phyloP scores from a whole-genome alignment of 257 asterid species.

The Apocynum venetum region DNA sequence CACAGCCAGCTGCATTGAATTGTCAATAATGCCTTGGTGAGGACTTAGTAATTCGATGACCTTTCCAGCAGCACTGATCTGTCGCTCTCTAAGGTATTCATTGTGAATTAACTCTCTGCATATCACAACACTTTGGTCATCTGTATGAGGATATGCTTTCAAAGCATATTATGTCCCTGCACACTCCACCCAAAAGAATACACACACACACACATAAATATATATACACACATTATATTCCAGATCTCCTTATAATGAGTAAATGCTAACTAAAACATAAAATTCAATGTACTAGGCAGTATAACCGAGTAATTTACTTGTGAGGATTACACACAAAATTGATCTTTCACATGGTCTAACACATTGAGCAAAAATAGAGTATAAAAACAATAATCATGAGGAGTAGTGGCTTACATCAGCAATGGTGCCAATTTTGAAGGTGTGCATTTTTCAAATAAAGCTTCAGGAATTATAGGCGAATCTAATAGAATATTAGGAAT shows the following conservation, averaged over 20 bases:
- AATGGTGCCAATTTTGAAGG: slow-evolving; percentile 59
- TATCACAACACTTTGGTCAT: slow-evolving; percentile 7
- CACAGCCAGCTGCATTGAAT: slow-evolving; percentile 16
- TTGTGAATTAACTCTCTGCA: slow-evolving; percentile 55
- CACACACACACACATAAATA: too few species aligned
- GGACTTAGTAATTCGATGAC: slow-evolving; percentile 52
- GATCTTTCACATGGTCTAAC: not conserved
- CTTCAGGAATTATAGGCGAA: slow-evolving; percentile 78
- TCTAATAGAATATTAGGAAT: slow-evolving; percentile 81
- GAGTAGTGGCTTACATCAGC: slow-evolving; percentile 45
- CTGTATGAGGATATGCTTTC: not conserved
- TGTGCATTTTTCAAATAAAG: slow-evolving; percentile 71
- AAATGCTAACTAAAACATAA: too few species aligned
- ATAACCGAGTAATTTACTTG: not conserved
- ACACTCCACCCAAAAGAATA: too few species aligned
- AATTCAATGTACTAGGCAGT: not conserved
- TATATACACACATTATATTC: too few species aligned
- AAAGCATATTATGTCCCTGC: too few species aligned
- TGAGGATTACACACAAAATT: not conserved
- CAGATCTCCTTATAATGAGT: too few species aligned
- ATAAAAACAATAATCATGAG: not conserved
- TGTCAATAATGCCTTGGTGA: slow-evolving; percentile 13
- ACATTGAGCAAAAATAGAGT: not conserved
- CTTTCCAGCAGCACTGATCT: slow-evolving; percentile 55
- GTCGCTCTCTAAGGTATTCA: slow-evolving; percentile 53